Evolutionary conservation across 139 green algal species (phyloP).

Genomic region (Tetradesmus obliquus): DNA sequence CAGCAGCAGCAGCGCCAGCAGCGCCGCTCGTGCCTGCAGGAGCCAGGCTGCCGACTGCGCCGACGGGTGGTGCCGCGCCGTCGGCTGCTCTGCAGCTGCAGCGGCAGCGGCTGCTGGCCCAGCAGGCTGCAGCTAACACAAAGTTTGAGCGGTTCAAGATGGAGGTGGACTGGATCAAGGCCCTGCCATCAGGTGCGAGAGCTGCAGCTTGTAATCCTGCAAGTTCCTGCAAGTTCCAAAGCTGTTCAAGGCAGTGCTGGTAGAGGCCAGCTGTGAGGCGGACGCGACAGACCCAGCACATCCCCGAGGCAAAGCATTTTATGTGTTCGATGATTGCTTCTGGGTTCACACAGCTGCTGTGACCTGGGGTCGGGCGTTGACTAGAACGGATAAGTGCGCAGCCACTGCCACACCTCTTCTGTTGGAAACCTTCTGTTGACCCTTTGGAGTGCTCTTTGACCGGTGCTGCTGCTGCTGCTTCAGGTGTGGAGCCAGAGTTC

Average conservation of each 20-base stretch:
- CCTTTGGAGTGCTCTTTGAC: background rate
- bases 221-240: too few relatives aligned
- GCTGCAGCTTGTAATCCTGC: too few relatives aligned
- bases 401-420: too few relatives aligned
- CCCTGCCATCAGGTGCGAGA: conserved; percentile 62
- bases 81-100: background rate
- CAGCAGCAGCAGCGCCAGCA: conserved; percentile 16
- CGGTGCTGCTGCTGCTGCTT: background rate
- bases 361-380: too few relatives aligned
- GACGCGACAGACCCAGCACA: too few relatives aligned
- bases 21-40: background rate
- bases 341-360: too few relatives aligned
- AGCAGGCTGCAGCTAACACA: background rate
- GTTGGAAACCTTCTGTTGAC: too few relatives aligned
- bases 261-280: too few relatives aligned
- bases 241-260: too few relatives aligned
- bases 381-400: too few relatives aligned
- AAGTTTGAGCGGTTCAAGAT: conserved; percentile 66
- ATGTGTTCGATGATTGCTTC: too few relatives aligned
- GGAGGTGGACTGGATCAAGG: conserved; percentile 90
- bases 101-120: conserved; percentile 1
- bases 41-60: background rate
- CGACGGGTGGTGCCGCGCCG: background rate
- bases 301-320: too few relatives aligned
- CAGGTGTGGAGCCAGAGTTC: conserved; percentile 91